Evolutionary conservation across 768 basidiomycete species (phyloP), one percentile per base, ranked within the genome.

Genomic region (Polyporus arcularius): DNA sequence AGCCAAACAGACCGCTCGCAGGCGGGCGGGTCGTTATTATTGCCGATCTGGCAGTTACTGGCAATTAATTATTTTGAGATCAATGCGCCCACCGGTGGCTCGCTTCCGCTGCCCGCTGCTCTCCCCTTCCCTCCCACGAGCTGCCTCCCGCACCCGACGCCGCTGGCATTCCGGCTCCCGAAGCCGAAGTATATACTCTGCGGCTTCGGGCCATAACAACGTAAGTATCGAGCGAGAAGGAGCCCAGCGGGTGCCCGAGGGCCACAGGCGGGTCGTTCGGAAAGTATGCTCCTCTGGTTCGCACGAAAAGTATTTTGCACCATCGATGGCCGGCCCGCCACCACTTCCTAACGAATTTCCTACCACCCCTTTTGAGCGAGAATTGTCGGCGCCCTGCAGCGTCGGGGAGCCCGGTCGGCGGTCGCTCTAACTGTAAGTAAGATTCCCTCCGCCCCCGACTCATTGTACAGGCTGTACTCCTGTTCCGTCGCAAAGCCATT

Each of bases 1-100:
- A 49, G 49, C 62, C 65, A 62, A 67, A 67, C 60, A 63, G 55
- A 59, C 61, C 58, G 62, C 61, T 47, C 59, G 50, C 47, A 50
- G 55, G 60, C 53, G 55, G 46, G 55, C 48, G 52, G 42, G 54
- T 41, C 45, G 57, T 63, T 58, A 62, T 62, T 61, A 63, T 67
- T 64, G 60, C 63, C 66, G 63, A 61, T 53, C 60, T 49, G 51
- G 51, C 55, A 39, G 42, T 61, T 64, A 35, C 45, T 43, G 52
- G n/a, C 47, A 64, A 57, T 57, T 58, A 55, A 54, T 60, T 64
- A 57, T 60, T 59, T 55, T 60, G 43, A 54, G 43, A 51, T 57
- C 60, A 55, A 40, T 31, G 28, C 47, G 51, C 55, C 49, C 41
- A 46, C 35, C 62, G 62, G 53, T 32, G 53, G 57, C 26, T 53